Percentiles rank a stretch among this genome's conserved stretches.
Evolutionary conservation across 1,284 basidiomycete species (phyloP).

Genomic region (Sphaerobolus stellatus): DNA sequence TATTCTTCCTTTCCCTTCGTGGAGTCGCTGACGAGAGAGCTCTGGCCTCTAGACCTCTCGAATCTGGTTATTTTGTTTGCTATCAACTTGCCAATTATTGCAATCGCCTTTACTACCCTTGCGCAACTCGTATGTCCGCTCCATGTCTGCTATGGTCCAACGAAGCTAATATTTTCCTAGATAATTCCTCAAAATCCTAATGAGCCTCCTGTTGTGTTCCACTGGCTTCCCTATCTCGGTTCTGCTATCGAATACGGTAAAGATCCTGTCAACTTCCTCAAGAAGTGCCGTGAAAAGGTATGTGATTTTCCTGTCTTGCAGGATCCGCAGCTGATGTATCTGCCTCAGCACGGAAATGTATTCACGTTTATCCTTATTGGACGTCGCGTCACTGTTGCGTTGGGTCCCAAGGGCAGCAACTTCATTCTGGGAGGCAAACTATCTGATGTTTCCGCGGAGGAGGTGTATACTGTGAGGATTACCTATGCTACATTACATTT

Average conservation of each 20-base stretch:
- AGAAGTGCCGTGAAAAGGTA: constrained; percentile 83
- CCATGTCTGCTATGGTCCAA: not conserved
- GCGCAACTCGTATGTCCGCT: constrained; percentile 53
- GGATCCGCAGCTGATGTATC: no score
- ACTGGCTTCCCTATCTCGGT: constrained; percentile 74
- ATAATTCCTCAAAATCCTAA: constrained; percentile 55
- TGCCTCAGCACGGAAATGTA: constrained; percentile 60
- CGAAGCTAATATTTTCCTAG: constrained; percentile 30
- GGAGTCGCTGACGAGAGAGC: constrained; percentile 1
- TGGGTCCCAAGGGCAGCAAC: constrained; percentile 93
- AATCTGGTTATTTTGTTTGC: constrained; percentile 30
- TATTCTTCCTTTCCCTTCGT: constrained; percentile 2
- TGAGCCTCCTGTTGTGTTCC: constrained; percentile 76
- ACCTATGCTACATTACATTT: not conserved
- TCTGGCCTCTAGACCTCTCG: constrained; percentile 10
- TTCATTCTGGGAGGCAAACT: constrained; percentile 94
- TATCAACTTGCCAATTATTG: constrained; percentile 43
- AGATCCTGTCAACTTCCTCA: constrained; percentile 78
- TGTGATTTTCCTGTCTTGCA: no score
- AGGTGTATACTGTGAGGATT: constrained; percentile 82
- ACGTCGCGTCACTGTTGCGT: constrained; percentile 85
- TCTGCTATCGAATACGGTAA: constrained; percentile 77
- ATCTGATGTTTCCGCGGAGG: constrained; percentile 91
- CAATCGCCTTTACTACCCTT: constrained; percentile 58
- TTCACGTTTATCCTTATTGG: constrained; percentile 95